Evolutionary conservation across 164 flowering plant species (phyloP).

Genomic region (Vitis cinerea): DNA sequence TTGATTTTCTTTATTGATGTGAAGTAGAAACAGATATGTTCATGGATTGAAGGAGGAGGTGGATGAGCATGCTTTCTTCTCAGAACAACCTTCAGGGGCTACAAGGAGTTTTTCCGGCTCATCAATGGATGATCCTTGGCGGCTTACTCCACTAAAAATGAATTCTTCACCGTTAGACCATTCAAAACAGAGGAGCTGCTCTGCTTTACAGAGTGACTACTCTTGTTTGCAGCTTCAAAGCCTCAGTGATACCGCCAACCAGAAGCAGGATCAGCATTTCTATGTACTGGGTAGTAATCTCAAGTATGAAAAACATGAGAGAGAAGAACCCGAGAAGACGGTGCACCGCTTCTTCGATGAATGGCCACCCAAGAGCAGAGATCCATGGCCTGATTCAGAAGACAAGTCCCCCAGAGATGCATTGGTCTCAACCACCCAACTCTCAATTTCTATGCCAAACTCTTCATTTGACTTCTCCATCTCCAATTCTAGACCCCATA

Average conservation of each 20-base stretch:
- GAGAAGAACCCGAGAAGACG: slow-evolving; percentile 46
- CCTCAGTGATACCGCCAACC: slow-evolving; percentile 8
- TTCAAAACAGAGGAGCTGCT: slow-evolving; percentile 37
- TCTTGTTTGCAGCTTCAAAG: slow-evolving; percentile 37
- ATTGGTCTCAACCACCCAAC: slow-evolving; percentile 49
- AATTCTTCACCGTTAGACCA: slow-evolving; percentile 21
- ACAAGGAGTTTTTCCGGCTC: slow-evolving; percentile 40
- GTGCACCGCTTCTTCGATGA: slow-evolving; percentile 79
- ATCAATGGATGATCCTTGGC: slow-evolving; percentile 55
- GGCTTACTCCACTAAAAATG: slow-evolving; percentile 53
- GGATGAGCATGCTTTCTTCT: slow-evolving; percentile 54
- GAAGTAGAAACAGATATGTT: slow-evolving; percentile 36
- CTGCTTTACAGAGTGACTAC: slow-evolving; percentile 31
- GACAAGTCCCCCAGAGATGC: slow-evolving; percentile 35
- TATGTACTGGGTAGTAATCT: slow-evolving; percentile 30
- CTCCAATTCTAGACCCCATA: slow-evolving; percentile 31
- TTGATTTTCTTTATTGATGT: not conserved
- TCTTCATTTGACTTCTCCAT: slow-evolving; percentile 41
- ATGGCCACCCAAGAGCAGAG: slow-evolving; percentile 53
- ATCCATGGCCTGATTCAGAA: slow-evolving; percentile 44
- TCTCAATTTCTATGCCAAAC: slow-evolving; percentile 70
- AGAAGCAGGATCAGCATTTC: slow-evolving; percentile 22
- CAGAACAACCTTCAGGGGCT: slow-evolving; percentile 43
- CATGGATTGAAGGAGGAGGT: slow-evolving; percentile 45
- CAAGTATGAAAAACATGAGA: slow-evolving; percentile 17